A percentile compares a stretch with the other conserved stretches of the same genome.
Conservation (phyloP, 352 stramenopile genomes). For the Phytophthora meadii region DNA sequence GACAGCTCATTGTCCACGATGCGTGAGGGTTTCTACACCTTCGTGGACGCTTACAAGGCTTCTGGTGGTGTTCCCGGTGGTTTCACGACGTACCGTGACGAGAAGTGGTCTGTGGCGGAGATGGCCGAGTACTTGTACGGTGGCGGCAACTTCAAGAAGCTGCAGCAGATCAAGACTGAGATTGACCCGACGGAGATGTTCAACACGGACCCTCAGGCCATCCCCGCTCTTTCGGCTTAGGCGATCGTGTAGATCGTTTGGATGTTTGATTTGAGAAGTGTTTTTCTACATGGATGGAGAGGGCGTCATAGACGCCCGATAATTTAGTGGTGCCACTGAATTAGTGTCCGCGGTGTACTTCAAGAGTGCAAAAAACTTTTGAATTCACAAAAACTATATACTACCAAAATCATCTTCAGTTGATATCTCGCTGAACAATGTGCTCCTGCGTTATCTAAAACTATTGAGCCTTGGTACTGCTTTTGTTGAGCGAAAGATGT, state of each 20-base stretch:
- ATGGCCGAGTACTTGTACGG: conserved; percentile 34
- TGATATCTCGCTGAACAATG: too few relatives aligned
- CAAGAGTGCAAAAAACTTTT: too few relatives aligned
- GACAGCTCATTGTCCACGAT: conserved; percentile 29
- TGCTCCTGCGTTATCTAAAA: too few relatives aligned
- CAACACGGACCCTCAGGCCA: conserved; percentile 36
- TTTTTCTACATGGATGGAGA: too few relatives aligned
- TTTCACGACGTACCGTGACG: conserved; percentile 38
- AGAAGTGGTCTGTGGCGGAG: conserved; percentile 31
- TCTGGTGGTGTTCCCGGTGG: conserved; percentile 25
- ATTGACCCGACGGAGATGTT: conserved; percentile 33
- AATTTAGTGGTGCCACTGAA: too few relatives aligned
- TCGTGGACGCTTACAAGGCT: conserved; percentile 34
- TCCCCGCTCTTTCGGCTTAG: conserved; percentile 27
- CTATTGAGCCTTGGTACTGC: too few relatives aligned
- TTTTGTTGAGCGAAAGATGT: too few relatives aligned
- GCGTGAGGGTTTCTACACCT: conserved; percentile 31
- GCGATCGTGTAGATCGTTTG: background rate
- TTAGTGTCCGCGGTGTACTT: too few relatives aligned
- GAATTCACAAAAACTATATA: too few relatives aligned
- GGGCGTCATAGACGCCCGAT: too few relatives aligned
- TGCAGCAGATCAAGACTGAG: conserved; percentile 39
- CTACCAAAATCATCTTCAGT: too few relatives aligned
- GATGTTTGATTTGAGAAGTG: too few relatives aligned
- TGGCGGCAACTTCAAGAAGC: conserved; percentile 27